Percentiles rank a stretch among this genome's conserved stretches.
phyloP scores from a whole-genome alignment of 1,139 yeast genomes.

The Zygotorulaspora mrakii region DNA sequence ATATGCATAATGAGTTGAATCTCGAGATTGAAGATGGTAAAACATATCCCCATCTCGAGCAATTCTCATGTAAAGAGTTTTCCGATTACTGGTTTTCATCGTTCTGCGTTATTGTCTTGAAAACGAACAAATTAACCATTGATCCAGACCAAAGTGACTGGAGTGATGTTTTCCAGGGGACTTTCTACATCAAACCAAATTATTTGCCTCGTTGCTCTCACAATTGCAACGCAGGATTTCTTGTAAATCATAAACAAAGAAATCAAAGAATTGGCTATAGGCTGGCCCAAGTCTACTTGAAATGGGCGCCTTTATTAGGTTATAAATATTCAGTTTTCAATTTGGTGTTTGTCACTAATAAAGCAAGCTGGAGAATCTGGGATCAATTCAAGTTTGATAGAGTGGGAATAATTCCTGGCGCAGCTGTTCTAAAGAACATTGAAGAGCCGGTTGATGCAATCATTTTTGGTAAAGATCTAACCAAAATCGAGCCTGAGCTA shows the following conservation, averaged over 20 bases:
- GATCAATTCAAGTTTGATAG: slow-evolving; percentile 69
- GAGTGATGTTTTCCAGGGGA: slow-evolving; percentile 52
- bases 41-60: slow-evolving; percentile 72
- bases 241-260: slow-evolving; percentile 53
- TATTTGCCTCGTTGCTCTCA: slow-evolving; percentile 75
- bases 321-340: slow-evolving; percentile 79
- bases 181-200: slow-evolving; percentile 74
- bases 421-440: slow-evolving; percentile 60
- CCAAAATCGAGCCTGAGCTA: slow-evolving; percentile 27
- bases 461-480: slow-evolving; percentile 58
- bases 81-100: slow-evolving; percentile 80
- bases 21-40: slow-evolving; percentile 80
- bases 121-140: slow-evolving; percentile 31
- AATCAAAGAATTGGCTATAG: slow-evolving; percentile 58
- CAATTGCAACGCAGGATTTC: slow-evolving; percentile 75
- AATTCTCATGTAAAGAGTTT: slow-evolving; percentile 61
- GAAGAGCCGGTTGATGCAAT: slow-evolving; percentile 63
- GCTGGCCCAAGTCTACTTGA: slow-evolving; percentile 57
- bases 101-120: slow-evolving; percentile 55
- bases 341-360: slow-evolving; percentile 69
- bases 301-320: slow-evolving; percentile 67
- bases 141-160: slow-evolving; percentile 37
- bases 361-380: slow-evolving; percentile 69
- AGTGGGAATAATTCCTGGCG: slow-evolving; percentile 64
- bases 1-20: slow-evolving; percentile 73